Conservation (phyloP, 805 yeast species). For the Sugiyamaella lignohabitans region DNA sequence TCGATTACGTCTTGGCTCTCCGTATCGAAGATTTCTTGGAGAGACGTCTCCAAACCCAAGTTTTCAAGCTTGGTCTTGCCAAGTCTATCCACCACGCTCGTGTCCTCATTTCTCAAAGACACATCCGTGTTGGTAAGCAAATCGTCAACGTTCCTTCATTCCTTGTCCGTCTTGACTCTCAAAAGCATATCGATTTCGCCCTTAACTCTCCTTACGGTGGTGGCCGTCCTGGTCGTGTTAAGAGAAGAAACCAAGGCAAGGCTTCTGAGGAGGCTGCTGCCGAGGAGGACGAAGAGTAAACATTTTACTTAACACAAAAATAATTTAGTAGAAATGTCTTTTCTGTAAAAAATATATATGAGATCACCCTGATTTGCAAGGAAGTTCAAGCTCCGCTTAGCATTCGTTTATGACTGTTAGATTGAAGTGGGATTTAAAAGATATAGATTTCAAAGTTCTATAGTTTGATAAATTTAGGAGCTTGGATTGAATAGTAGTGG, state of each 20-base stretch:
- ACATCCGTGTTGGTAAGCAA: slow-evolving; percentile 99
- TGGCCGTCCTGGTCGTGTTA: slow-evolving; percentile 99
- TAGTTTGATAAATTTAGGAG: too few species aligned
- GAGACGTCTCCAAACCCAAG: slow-evolving; percentile 99
- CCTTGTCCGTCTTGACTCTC: slow-evolving; percentile 99
- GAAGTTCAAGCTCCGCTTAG: background rate
- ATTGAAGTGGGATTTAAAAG: too few species aligned
- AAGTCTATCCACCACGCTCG: slow-evolving; percentile 99
- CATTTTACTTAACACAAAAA: background rate
- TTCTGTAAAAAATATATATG: slow-evolving; percentile 2
- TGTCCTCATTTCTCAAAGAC: slow-evolving; percentile 97
- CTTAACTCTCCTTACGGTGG: slow-evolving; percentile 99
- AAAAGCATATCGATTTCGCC: slow-evolving; percentile 99
- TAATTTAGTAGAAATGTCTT: slow-evolving; percentile 4
- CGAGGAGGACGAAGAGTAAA: slow-evolving; percentile 54
- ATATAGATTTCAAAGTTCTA: too few species aligned
- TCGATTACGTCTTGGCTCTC: slow-evolving; percentile 98
- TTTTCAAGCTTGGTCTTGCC: slow-evolving; percentile 98
- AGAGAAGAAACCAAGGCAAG: slow-evolving; percentile 80
- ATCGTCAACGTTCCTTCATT: slow-evolving; percentile 97
- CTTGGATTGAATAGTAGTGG: too few species aligned
- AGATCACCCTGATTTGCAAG: background rate
- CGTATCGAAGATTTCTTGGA: slow-evolving; percentile 98
- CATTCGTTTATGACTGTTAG: too few species aligned
- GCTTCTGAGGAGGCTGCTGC: slow-evolving; percentile 61